Evolutionary conservation across 805 yeast species (phyloP).

Genomic region (Saturnispora gosingensis): DNA sequence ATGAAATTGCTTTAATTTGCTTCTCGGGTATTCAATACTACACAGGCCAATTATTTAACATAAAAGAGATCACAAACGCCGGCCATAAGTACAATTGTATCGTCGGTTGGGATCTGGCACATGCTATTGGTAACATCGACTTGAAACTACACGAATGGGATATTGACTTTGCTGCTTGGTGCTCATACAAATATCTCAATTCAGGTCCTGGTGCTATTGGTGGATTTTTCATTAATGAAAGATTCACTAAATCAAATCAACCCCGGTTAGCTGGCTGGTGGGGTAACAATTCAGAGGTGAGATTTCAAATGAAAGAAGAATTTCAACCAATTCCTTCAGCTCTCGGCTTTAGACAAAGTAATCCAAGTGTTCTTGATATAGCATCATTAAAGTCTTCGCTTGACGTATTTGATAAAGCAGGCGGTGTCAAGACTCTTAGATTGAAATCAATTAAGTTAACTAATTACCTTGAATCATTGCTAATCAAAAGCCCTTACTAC

Average conservation of each 20-base stretch:
- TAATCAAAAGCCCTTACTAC: constrained; percentile 41
- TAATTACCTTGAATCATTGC: constrained; percentile 38
- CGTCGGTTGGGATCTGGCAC: constrained; percentile 95
- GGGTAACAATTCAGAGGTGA: constrained; percentile 66
- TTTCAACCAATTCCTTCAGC: constrained; percentile 84
- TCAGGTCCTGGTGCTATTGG: constrained; percentile 93
- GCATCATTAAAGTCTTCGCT: constrained; percentile 64
- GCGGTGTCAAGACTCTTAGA: constrained; percentile 56
- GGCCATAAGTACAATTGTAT: constrained; percentile 47
- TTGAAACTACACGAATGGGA: constrained; percentile 75
- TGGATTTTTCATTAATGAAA: constrained; percentile 70
- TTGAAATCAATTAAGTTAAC: constrained; percentile 52
- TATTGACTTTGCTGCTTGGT: constrained; percentile 92
- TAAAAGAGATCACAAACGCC: constrained; percentile 53
- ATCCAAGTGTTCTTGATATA: constrained; percentile 81
- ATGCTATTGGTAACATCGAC: constrained; percentile 83
- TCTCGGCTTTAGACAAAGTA: constrained; percentile 79
- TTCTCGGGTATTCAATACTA: constrained; percentile 88
- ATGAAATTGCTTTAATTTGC: constrained; percentile 62
- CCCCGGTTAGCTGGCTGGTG: constrained; percentile 96
- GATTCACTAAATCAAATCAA: constrained; percentile 23
- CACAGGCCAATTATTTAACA: constrained; percentile 82
- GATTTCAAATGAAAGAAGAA: constrained; percentile 72
- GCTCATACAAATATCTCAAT: constrained; percentile 85
- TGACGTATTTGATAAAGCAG: constrained; percentile 46